A percentile compares a stretch with the other conserved stretches of the same genome.
Conservation (phyloP, 179 eudicot genomes). For the Camellia oleifera region DNA sequence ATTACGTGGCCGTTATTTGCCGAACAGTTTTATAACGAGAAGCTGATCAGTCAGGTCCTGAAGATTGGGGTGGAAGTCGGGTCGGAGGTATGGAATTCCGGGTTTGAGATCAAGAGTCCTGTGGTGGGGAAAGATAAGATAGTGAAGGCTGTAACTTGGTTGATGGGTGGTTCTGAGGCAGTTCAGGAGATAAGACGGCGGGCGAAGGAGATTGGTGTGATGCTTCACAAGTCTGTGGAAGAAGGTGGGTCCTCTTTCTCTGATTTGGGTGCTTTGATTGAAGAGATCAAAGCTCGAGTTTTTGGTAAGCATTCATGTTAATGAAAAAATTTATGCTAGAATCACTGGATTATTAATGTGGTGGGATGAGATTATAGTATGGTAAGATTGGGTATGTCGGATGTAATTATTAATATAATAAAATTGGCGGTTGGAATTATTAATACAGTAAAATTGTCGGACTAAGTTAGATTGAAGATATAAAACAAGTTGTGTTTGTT, state of each 20-base stretch:
- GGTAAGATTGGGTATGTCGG: too few relatives aligned
- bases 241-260: slow-evolving; percentile 14
- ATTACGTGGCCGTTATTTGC: slow-evolving; percentile 30
- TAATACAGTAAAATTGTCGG: too few relatives aligned
- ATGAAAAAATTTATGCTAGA: too few relatives aligned
- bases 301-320: neutral
- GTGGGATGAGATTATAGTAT: too few relatives aligned
- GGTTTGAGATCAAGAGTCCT: neutral
- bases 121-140: slow-evolving; percentile 11
- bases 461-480: too few relatives aligned
- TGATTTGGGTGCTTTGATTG: neutral
- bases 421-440: too few relatives aligned
- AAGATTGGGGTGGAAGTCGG: slow-evolving; percentile 12
- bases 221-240: neutral
- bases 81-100: neutral
- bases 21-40: slow-evolving; percentile 25
- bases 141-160: neutral
- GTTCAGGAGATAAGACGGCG: neutral
- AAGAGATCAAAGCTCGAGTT: neutral
- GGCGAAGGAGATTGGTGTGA: slow-evolving; percentile 2
- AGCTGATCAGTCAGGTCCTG: neutral
- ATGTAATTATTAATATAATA: too few relatives aligned
- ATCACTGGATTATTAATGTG: too few relatives aligned
- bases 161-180: slow-evolving; percentile 14
- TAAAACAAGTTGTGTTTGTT: too few relatives aligned